Conservation (phyloP, 495 filamentous ascomycete genomes). For the Ascobolus immersus region DNA sequence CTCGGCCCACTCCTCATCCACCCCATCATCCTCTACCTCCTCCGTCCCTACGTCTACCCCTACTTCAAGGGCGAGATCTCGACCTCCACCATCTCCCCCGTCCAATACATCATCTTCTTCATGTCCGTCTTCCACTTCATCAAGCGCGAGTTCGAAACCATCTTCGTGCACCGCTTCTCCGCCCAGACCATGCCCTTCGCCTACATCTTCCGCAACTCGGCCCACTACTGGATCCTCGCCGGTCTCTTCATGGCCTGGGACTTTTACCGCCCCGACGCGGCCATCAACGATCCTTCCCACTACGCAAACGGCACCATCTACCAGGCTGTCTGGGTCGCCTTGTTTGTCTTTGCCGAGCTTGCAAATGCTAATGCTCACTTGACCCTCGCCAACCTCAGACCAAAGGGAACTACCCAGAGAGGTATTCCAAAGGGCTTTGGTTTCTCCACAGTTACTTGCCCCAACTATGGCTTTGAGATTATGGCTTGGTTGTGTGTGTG, state of each 20-base stretch:
- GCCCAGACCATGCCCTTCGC: slow-evolving; percentile 66
- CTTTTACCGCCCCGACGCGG: slow-evolving; percentile 50
- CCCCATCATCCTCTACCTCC: slow-evolving; percentile 33
- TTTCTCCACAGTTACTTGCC: slow-evolving; percentile 74
- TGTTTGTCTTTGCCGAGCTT: slow-evolving; percentile 50
- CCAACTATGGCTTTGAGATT: slow-evolving; percentile 90
- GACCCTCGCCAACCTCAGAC: slow-evolving; percentile 46
- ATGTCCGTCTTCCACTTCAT: slow-evolving; percentile 63
- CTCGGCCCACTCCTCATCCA: slow-evolving; percentile 83
- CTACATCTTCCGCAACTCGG: slow-evolving; percentile 78
- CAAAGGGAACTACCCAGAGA: slow-evolving; percentile 53
- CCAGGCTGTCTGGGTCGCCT: slow-evolving; percentile 28
- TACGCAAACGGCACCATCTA: slow-evolving; percentile 11
- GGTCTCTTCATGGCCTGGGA: slow-evolving; percentile 64
- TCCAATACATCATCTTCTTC: slow-evolving; percentile 40
- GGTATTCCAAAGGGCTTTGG: slow-evolving; percentile 70
- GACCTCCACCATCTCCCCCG: slow-evolving; percentile 38
- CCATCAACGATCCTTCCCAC: slow-evolving; percentile 14
- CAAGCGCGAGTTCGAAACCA: slow-evolving; percentile 83
- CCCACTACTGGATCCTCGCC: slow-evolving; percentile 68
- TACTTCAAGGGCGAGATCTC: slow-evolving; percentile 16
- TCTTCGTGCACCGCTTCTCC: slow-evolving; percentile 90
- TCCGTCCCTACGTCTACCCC: slow-evolving; percentile 48
- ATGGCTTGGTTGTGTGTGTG: slow-evolving; percentile 58
- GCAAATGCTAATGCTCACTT: slow-evolving; percentile 58